A percentile compares a stretch with the other conserved stretches of the same genome.
Evolutionary conservation across 1,284 basidiomycete species (phyloP).

Genomic region (Trichosporon sp.): DNA sequence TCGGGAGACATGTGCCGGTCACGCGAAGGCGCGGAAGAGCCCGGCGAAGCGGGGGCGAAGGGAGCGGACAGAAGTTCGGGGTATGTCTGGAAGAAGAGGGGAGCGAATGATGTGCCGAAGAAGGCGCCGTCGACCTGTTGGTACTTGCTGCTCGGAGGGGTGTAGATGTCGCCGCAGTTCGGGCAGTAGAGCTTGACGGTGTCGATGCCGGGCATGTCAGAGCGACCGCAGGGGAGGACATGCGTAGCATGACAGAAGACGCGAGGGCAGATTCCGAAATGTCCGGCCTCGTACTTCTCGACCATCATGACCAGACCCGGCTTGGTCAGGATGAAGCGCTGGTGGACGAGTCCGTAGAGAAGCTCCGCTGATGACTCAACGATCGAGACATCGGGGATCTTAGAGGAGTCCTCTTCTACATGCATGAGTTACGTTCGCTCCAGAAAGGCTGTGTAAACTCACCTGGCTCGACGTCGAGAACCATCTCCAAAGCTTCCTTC

Average conservation of each 20-base stretch:
- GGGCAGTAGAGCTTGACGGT: conserved; percentile 98
- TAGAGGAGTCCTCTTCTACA: conserved; percentile 80
- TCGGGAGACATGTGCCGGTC: conserved; percentile 17
- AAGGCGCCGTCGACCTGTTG: conserved; percentile 97
- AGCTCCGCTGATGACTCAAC: conserved; percentile 97
- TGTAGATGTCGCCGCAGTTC: conserved; percentile 96
- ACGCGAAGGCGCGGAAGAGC: conserved; percentile 9
- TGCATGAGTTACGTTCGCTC: conserved; percentile 10
- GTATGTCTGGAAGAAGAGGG: conserved; percentile 96
- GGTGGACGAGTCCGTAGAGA: conserved; percentile 94
- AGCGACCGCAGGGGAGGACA: conserved; percentile 91
- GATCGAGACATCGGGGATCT: conserved; percentile 81
- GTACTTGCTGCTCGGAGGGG: conserved; percentile 90
- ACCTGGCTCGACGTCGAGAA: conserved; percentile 99
- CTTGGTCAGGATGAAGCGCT: conserved; percentile 92
- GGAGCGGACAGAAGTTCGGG: conserved; percentile 82
- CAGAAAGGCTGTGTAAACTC: conserved; percentile 34
- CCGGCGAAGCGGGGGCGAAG: conserved; percentile 53
- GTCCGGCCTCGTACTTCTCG: conserved; percentile 89
- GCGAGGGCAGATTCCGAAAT: conserved; percentile 92
- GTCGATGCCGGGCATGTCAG: conserved; percentile 94
- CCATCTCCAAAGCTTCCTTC: conserved; percentile 99
- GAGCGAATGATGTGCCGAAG: conserved; percentile 97
- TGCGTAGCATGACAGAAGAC: conserved; percentile 88
- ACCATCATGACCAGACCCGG: conserved; percentile 95